Percentiles rank a stretch among this genome's conserved stretches.
phyloP scores from a whole-genome alignment of 371 early-diverging fungal species.

The Mucor mucedo region DNA sequence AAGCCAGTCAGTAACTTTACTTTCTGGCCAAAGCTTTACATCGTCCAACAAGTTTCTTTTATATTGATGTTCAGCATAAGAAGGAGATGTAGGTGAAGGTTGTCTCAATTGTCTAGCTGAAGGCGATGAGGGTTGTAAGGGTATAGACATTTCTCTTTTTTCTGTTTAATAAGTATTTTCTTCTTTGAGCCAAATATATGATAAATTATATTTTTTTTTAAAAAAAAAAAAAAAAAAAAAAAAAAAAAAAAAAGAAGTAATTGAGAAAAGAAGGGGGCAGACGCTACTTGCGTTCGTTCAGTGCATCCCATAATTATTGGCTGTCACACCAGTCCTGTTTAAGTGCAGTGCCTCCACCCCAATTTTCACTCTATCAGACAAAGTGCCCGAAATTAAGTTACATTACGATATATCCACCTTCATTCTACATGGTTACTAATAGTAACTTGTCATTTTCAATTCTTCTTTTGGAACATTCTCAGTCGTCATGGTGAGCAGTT shows the following conservation, averaged over 20 bases:
- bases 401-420: too few species aligned
- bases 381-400: too few species aligned
- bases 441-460: too few species aligned
- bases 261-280: too few species aligned
- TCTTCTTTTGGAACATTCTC: too few species aligned
- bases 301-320: too few species aligned
- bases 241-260: not conserved
- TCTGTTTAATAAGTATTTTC: not conserved
- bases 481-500: too few species aligned
- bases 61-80: conserved; percentile 41
- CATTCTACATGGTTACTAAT: too few species aligned
- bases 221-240: conserved; percentile 1
- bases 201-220: not conserved
- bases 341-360: too few species aligned
- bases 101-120: conserved; percentile 31
- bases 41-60: conserved; percentile 52
- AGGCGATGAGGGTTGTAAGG: conserved; percentile 28
- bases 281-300: too few species aligned
- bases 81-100: conserved; percentile 64
- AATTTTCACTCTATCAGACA: not conserved
- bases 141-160: conserved; percentile 13
- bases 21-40: conserved; percentile 71
- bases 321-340: too few species aligned
- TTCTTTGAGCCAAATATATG: conserved; percentile 1
- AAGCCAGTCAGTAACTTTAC: conserved; percentile 79